phyloP scores from a whole-genome alignment of 306 rosid species.

The Trifolium repens region DNA sequence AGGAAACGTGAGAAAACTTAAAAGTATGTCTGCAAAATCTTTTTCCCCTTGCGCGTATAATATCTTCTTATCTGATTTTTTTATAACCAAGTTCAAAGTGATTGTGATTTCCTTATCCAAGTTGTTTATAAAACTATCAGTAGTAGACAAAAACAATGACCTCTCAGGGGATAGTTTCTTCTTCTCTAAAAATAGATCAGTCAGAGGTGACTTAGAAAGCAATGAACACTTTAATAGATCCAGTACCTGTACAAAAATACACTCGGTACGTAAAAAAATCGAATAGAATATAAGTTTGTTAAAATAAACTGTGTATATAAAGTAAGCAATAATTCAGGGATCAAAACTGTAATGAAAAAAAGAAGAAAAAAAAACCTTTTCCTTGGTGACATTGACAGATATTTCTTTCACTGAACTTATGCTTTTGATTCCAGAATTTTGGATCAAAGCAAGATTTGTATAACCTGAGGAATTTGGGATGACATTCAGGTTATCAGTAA shows the following conservation, averaged over 20 bases:
- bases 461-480: background rate
- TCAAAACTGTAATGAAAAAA: too few relatives aligned
- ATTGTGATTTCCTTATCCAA: rapidly evolving
- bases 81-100: background rate
- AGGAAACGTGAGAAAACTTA: background rate
- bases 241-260: background rate
- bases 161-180: background rate
- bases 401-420: background rate
- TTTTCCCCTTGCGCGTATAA: background rate
- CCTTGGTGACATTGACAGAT: background rate
- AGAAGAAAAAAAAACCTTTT: background rate
- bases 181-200: background rate
- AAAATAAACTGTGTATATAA: too few relatives aligned
- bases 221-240: background rate
- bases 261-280: too few relatives aligned
- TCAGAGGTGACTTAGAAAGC: background rate
- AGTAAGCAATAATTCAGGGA: too few relatives aligned
- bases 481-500: background rate
- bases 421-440: background rate
- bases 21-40: background rate
- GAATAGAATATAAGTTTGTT: too few relatives aligned
- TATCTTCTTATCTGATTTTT: background rate
- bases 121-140: background rate
- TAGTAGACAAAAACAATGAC: background rate
- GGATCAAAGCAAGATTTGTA: background rate